Conservation (phyloP, 345 rosid species). For the Combretum micranthum region DNA sequence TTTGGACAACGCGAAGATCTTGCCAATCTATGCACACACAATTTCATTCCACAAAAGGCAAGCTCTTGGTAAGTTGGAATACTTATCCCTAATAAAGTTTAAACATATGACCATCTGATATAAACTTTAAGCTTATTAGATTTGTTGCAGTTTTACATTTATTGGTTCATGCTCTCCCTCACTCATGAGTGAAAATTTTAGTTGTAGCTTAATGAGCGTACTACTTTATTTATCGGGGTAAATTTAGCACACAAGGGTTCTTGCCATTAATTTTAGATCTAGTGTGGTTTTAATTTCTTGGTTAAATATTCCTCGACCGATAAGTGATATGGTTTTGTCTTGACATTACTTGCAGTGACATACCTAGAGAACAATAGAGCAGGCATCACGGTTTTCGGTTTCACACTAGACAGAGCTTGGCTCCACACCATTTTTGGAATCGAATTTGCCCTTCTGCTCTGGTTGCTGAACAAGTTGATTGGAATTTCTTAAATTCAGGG, state of each 20-base stretch:
- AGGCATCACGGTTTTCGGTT: constrained; percentile 83
- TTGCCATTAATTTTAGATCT: no score
- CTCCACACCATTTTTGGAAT: constrained; percentile 74
- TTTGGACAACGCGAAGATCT: constrained; percentile 42
- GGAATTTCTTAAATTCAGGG: constrained; percentile 23
- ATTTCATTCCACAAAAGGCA: constrained; percentile 83
- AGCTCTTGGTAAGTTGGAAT: constrained; percentile 53
- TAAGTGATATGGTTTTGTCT: not conserved
- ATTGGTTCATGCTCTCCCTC: no score
- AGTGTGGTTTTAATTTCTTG: no score
- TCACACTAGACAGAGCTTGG: constrained; percentile 78
- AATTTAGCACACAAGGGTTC: no score
- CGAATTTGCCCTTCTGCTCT: constrained; percentile 72
- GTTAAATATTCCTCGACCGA: not conserved
- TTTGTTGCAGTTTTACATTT: no score
- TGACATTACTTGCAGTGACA: constrained; percentile 43
- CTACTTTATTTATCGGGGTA: no score
- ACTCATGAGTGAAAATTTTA: no score
- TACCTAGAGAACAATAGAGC: constrained; percentile 80
- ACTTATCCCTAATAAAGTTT: not conserved
- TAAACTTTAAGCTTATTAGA: no score
- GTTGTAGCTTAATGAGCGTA: no score
- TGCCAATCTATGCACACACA: constrained; percentile 58
- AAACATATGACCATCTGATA: not conserved
- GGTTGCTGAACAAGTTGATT: constrained; percentile 87